A percentile compares a stretch with the other conserved stretches of the same genome.
phyloP scores from a whole-genome alignment of 179 eudicot genomes.

The Drosera spatulata region DNA sequence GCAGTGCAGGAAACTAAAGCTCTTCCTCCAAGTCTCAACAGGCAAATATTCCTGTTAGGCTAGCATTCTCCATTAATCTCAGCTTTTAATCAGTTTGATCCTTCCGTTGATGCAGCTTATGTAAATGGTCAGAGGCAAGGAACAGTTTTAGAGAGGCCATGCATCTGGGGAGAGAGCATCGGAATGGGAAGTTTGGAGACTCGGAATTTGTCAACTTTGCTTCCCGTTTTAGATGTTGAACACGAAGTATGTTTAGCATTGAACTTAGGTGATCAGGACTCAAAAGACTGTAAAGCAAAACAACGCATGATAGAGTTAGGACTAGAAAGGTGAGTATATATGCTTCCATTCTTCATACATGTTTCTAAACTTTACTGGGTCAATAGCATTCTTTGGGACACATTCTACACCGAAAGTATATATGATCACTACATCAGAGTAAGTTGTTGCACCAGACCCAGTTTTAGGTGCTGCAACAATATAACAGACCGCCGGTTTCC shows the following conservation, averaged over 20 bases:
- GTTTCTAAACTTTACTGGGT: too few species aligned
- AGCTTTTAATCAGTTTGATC: too few species aligned
- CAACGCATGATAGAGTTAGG: constrained; percentile 77
- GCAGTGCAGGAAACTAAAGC: constrained; percentile 49
- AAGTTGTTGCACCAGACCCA: too few species aligned
- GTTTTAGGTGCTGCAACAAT: too few species aligned
- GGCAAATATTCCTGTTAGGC: constrained; percentile 22
- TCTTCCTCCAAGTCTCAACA: constrained; percentile 68
- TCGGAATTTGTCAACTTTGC: constrained; percentile 16
- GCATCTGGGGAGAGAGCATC: constrained; percentile 67
- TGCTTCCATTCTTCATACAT: too few species aligned
- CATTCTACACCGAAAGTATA: too few species aligned
- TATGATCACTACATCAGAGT: too few species aligned
- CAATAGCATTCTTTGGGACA: too few species aligned
- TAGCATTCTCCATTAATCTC: not conserved
- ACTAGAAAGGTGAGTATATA: constrained; percentile 41
- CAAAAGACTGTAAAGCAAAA: constrained; percentile 26
- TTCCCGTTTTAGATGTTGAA: constrained; percentile 47
- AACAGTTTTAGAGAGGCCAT: constrained; percentile 75
- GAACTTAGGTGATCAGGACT: constrained; percentile 29
- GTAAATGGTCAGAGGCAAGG: constrained; percentile 99
- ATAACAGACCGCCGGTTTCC: too few species aligned
- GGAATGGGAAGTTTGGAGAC: constrained; percentile 33
- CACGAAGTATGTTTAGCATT: constrained; percentile 61
- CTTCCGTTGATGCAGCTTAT: constrained; percentile 48